Base-by-base conservation (phyloP, 805 yeast genomes). In the Metschnikowia santaceciliae region DNA sequence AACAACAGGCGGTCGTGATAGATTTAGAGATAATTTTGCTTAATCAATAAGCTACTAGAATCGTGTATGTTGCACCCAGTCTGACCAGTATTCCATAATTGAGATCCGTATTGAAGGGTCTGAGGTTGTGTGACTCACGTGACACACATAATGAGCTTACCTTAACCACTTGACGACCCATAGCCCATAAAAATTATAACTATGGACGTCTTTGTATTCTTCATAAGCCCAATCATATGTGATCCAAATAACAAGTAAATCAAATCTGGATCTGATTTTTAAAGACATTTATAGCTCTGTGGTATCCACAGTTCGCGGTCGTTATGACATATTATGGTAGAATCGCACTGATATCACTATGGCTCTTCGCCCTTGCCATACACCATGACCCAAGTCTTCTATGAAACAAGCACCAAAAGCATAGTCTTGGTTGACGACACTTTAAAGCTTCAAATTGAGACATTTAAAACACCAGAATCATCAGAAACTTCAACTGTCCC, bases 371-470 rank as follows among this genome's bases (percentile, higher is more conserved):
- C 6, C 6, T 6, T 19, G 17, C 14, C 10, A 7, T 26, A 42
- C 6, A 42, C n/a, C 5, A 42, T 42, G 52, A 7, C 32, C 4
- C 20, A 32, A 6, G 30, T 48, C 17, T 38, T 48, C 15, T 51
- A 48, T 35, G 54, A 51, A 47, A 30, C 42, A 36, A 38, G 33
- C 11, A 35, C 47, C 8, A 23, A 38, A 4, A 44, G 26, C 13
- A 10, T 35, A 8, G 37, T 48, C 4, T 34, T 45, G n/a, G 14
- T 49, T n/a, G 15, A n/a, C 14, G 40, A 49, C 3, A 14, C 7
- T 4, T 22, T 17, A 11, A 44, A 17, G 34, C 40, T 44, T 33
- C 38, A 42, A 11, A 20, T 42, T n/a, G 46, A 42, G 14, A 14
- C 14, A n/a, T n/a, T 8, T 7, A 14, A 26, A 26, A 26, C 11